Evolutionary conservation across 352 stramenopile genomes (phyloP).

Genomic region (Pythium biforme): DNA sequence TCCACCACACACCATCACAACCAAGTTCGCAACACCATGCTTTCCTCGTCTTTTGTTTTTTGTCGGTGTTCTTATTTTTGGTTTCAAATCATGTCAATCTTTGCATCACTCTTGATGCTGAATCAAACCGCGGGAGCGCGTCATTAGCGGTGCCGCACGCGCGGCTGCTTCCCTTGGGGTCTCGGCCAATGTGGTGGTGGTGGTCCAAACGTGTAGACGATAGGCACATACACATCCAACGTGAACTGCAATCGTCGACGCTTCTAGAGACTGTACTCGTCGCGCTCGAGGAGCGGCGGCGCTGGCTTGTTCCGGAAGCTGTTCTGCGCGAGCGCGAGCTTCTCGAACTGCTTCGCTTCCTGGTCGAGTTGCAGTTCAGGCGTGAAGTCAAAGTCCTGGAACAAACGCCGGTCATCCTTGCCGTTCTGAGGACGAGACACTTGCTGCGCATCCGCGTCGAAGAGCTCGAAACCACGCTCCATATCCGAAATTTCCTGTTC

Average conservation of each 20-base stretch:
- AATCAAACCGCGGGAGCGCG: not conserved
- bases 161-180: not conserved
- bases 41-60: not conserved
- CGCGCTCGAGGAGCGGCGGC: conserved; percentile 65
- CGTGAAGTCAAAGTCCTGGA: conserved; percentile 87
- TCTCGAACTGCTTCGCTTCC: conserved; percentile 85
- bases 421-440: conserved; percentile 49
- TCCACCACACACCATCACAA: no score
- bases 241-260: conserved; percentile 14
- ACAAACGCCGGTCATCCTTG: conserved; percentile 70
- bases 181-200: not conserved
- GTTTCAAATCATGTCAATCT: conserved; percentile 2
- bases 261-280: conserved; percentile 81
- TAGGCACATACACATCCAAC: conserved; percentile 11
- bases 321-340: conserved; percentile 77
- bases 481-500: conserved; percentile 88
- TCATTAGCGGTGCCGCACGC: not conserved
- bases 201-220: not conserved
- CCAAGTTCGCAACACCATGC: no score
- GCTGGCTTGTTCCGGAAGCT: conserved; percentile 81
- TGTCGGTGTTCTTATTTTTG: conserved; percentile 6
- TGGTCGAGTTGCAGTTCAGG: conserved; percentile 77
- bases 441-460: conserved; percentile 53
- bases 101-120: not conserved
- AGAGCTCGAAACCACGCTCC: conserved; percentile 65